These are phyloP conservation scores for Oryza meridionalis DNA, from an alignment of 176 grass and related monocot genomes.

Conservation along the genomic window DNA sequence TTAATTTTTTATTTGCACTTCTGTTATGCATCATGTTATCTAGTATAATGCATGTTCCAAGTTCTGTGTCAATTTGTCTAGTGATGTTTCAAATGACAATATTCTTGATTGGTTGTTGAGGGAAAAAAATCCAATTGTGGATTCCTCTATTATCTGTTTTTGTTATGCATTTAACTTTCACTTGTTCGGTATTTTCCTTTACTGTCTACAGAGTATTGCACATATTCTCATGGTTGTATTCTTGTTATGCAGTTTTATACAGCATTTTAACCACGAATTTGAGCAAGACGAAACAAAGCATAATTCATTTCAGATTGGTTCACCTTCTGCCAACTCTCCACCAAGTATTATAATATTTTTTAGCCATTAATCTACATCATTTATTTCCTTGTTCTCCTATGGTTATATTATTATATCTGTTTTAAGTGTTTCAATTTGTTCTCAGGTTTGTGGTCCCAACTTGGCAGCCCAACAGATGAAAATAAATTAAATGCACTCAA, in stretches of 20 bases:
- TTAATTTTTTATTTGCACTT: neutral
- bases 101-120: neutral
- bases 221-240: neutral
- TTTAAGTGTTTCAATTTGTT: constrained; percentile 32
- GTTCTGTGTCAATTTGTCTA: neutral
- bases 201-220: neutral
- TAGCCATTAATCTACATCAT: neutral
- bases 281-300: constrained; percentile 57
- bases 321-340: constrained; percentile 50
- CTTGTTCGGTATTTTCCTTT: neutral
- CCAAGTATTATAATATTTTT: constrained; percentile 44
- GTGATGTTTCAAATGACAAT: neutral
- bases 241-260: constrained; percentile 46
- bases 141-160: neutral
- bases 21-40: neutral
- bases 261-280: constrained; percentile 51
- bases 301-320: constrained; percentile 46
- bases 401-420: neutral
- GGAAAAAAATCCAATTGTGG: neutral
- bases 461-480: constrained; percentile 46
- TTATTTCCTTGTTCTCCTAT: constrained; percentile 5
- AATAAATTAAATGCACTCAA: constrained; percentile 40
- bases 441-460: constrained; percentile 53
- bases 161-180: neutral
- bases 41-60: neutral